A percentile compares a stretch with the other conserved stretches of the same genome.
These are phyloP conservation scores for Fusarium newnesense DNA, from an alignment of 2,329 filamentous ascomycete species.

Conservation along the genomic window DNA sequence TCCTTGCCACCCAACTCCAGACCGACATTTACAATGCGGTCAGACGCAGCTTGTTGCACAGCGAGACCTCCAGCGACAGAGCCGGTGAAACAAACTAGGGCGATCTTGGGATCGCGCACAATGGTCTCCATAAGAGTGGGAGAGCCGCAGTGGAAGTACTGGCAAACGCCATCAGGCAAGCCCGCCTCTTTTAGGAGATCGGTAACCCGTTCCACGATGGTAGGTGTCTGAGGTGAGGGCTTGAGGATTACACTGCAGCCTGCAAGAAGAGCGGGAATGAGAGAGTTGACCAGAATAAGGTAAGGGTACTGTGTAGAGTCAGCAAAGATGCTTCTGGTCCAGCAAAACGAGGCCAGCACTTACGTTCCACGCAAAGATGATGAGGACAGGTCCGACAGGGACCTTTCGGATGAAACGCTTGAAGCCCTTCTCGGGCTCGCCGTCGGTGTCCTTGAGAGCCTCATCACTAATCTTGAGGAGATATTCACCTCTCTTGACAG, in stretches of 20 bases:
- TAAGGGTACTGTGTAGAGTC: conserved; percentile 80
- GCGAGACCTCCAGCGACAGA: conserved; percentile 88
- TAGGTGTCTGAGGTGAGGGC: conserved; percentile 94
- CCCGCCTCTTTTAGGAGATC: conserved; percentile 83
- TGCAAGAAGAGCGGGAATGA: conserved; percentile 89
- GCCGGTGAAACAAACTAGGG: conserved; percentile 91
- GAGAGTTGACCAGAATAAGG: conserved; percentile 89
- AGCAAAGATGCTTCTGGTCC: conserved; percentile 1
- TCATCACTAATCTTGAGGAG: conserved; percentile 85
- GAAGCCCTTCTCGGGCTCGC: conserved; percentile 87
- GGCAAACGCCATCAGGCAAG: conserved; percentile 83
- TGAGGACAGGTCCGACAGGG: conserved; percentile 85
- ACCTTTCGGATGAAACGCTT: conserved; percentile 90
- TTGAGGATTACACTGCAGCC: conserved; percentile 95
- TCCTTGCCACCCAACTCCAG: conserved; percentile 96
- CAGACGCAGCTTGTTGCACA: conserved; percentile 85
- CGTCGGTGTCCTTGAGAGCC: conserved; percentile 80
- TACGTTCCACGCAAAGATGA: conserved; percentile 97
- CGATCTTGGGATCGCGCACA: conserved; percentile 79
- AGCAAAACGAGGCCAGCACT: conserved; percentile 49
- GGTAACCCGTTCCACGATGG: conserved; percentile 85
- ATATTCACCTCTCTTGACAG: conserved; percentile 86
- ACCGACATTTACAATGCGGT: conserved; percentile 85
- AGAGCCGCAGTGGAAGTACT: conserved; percentile 91
- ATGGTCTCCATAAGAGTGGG: conserved; percentile 80